Evolutionary conservation across 2,329 filamentous ascomycete species (phyloP).

Genomic region (Calonectria hawksworthii): DNA sequence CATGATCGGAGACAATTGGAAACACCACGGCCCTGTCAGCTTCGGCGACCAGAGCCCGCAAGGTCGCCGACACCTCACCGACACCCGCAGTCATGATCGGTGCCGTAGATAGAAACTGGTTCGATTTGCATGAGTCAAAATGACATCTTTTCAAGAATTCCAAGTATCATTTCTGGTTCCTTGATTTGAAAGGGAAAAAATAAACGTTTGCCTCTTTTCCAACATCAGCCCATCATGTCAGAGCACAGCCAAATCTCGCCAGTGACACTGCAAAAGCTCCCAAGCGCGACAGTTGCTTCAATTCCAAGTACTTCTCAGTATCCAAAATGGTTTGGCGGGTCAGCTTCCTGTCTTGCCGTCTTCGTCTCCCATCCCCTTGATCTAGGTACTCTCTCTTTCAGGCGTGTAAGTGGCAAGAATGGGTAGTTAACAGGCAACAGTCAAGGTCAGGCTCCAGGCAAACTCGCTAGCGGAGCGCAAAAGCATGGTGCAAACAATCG

Average conservation of each 20-base stretch:
- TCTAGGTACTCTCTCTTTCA: conserved; percentile 11
- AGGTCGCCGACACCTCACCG: conserved; percentile 2
- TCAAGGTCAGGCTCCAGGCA: conserved; percentile 31
- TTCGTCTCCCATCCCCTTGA: conserved; percentile 31
- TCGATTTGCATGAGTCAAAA: neutral
- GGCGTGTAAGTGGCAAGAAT: neutral
- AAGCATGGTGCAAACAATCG: conserved; percentile 11
- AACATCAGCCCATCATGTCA: conserved; percentile 8
- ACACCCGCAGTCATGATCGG: neutral
- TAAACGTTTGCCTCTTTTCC: neutral
- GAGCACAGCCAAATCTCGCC: neutral
- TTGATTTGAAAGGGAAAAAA: neutral
- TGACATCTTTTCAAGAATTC: neutral
- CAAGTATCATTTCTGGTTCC: neutral
- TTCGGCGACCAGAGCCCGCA: conserved; percentile 6
- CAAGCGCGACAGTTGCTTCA: neutral
- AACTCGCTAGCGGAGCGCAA: conserved; percentile 21
- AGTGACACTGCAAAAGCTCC: neutral
- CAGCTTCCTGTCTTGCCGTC: conserved; percentile 32
- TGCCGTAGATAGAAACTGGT: neutral
- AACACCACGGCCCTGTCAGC: neutral
- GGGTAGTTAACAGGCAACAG: conserved; percentile 3
- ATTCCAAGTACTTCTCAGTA: conserved; percentile 9
- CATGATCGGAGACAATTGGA: neutral
- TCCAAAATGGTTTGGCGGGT: conserved; percentile 33